Evolutionary conservation across 202 grass and related monocot species (phyloP), one percentile per base, ranked within the genome.

Genomic region (Zoysia matrella): DNA sequence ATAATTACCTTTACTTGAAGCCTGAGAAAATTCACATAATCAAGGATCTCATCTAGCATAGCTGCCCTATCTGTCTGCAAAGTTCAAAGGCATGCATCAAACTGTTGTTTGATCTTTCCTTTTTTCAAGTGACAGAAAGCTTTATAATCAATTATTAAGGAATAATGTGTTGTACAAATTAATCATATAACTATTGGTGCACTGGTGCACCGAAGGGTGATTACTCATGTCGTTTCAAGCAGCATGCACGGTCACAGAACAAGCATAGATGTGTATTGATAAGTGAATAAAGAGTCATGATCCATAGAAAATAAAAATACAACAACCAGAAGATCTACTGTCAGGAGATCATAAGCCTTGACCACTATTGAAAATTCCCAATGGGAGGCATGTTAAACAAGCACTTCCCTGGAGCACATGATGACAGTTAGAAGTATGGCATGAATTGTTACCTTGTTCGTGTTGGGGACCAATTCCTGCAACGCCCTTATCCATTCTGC

Each of bases 401-500:
- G 43, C 43, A 87, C 58, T 50, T 73, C 9, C 71, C 58, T 0
- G 48, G 7, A 49, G 58, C 49, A 14, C 56, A 72, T 80, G 67
- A 82, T 74, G 64, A 41, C 39, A 82, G 73, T 47, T 56, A 52
- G 16, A 88, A 86, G 51, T 52, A 67, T 67, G 65, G 51, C 11
- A 60, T 65, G 66, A 58, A 54, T 60, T 46, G 65, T 76, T 87
- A 94, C 94, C 94, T 94, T 97, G 82, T 97, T 97, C 71, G 91
- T 97, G 89, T 90, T 97, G 71, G 91, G 30, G 30, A 36, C 30
- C 30, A 36, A 36, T 36, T 36, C 30, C 30, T 36, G 30, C 30
- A 36, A 36, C 54, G 89, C 85, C 80, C 94, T 94, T 85, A 97
- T 89, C 87, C 91, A 94, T 91, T 97, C 94, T 39, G 94, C 86